Evolutionary conservation across 495 filamentous ascomycete genomes (phyloP).

Genomic region (Xylaria flabelliformis): DNA sequence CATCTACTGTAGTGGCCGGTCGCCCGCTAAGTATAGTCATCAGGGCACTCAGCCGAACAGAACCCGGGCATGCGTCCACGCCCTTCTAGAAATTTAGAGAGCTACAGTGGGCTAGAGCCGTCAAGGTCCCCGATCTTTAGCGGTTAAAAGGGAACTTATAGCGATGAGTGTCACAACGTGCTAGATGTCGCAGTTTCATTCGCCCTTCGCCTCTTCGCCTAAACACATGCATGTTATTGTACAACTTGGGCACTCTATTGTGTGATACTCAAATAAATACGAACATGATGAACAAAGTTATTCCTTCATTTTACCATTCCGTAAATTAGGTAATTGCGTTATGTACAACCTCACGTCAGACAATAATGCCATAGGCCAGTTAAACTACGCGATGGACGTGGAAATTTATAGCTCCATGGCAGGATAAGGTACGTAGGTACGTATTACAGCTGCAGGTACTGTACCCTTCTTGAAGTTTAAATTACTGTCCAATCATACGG

Average conservation of each 20-base stretch:
- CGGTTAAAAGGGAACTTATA: background rate
- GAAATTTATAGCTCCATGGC: background rate
- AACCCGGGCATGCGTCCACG: background rate
- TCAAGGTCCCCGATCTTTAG: background rate
- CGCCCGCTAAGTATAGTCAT: conserved; percentile 5
- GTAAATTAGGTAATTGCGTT: conserved; percentile 8
- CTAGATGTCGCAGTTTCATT: background rate
- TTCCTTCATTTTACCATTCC: background rate
- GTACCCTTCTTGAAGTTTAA: background rate
- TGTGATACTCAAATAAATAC: background rate
- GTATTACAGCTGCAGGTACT: background rate
- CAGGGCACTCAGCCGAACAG: background rate
- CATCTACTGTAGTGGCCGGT: background rate
- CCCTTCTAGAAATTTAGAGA: background rate
- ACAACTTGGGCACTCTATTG: background rate
- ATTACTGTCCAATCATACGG: conserved; percentile 8
- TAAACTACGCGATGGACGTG: background rate
- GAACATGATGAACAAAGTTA: background rate
- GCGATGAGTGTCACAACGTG: background rate
- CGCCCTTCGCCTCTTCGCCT: background rate
- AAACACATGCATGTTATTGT: background rate
- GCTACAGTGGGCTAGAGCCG: background rate
- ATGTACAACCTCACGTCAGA: background rate
- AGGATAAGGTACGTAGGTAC: conserved; percentile 1
- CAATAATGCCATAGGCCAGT: background rate